Conservation (phyloP, 805 yeast species). For the Barnettozyma salicaria region DNA sequence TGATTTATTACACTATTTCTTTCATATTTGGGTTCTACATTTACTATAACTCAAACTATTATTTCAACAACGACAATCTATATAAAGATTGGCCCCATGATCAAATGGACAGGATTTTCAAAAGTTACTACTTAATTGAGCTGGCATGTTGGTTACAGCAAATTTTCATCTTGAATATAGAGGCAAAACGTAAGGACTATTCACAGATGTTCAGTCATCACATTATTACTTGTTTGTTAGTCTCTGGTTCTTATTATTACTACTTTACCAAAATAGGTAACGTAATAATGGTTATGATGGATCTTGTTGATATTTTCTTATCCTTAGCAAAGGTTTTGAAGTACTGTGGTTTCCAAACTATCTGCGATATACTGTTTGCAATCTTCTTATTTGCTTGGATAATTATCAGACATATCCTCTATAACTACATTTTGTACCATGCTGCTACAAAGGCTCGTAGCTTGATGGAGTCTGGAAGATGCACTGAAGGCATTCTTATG, state of each 20-base stretch:
- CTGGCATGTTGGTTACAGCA: constrained; percentile 81
- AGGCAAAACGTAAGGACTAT: constrained; percentile 75
- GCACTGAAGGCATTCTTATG: constrained; percentile 27
- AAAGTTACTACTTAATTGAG: constrained; percentile 65
- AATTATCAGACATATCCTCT: constrained; percentile 63
- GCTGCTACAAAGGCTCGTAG: constrained; percentile 41
- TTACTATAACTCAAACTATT: constrained; percentile 54
- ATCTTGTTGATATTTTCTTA: constrained; percentile 68
- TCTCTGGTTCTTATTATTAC: constrained; percentile 65
- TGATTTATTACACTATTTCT: constrained; percentile 51
- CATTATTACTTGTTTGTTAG: constrained; percentile 64
- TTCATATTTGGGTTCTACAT: constrained; percentile 53
- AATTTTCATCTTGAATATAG: constrained; percentile 68
- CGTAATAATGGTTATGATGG: constrained; percentile 74
- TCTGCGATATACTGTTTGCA: constrained; percentile 67
- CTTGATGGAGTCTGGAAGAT: constrained; percentile 41
- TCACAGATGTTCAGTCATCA: constrained; percentile 86
- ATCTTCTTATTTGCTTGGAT: constrained; percentile 68
- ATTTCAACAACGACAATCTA: constrained; percentile 47
- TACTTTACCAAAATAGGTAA: constrained; percentile 77
- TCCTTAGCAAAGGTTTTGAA: constrained; percentile 71
- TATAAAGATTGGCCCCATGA: constrained; percentile 75
- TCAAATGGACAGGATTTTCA: constrained; percentile 44
- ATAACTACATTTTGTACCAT: constrained; percentile 60
- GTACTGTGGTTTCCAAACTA: constrained; percentile 53